phyloP scores from a whole-genome alignment of 352 stramenopile genomes.

The Phytophthora crassamura region DNA sequence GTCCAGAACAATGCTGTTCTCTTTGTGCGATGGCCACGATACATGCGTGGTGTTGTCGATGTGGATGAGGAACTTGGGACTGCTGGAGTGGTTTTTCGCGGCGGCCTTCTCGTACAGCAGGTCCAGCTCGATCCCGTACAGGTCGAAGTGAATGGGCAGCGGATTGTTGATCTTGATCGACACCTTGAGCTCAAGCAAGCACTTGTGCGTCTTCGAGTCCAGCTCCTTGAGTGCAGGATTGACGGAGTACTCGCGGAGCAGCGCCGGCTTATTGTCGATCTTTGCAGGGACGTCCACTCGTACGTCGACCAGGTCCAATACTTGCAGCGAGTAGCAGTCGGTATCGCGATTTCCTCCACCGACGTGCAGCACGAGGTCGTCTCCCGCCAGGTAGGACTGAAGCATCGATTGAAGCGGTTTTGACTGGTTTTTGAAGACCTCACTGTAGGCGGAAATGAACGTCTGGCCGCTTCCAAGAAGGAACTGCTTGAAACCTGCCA shows the following conservation, averaged over 20 bases:
- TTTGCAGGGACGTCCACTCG: slow-evolving; percentile 69
- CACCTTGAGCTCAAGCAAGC: slow-evolving; percentile 74
- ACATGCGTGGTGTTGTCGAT: slow-evolving; percentile 61
- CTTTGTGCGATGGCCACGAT: slow-evolving; percentile 63
- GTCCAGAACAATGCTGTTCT: slow-evolving; percentile 69
- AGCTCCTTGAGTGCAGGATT: slow-evolving; percentile 73
- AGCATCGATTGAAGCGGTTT: slow-evolving; percentile 73
- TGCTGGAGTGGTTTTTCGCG: not conserved
- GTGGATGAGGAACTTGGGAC: slow-evolving; percentile 49
- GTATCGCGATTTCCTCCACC: slow-evolving; percentile 53
- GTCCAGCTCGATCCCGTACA: slow-evolving; percentile 74
- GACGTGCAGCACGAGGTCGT: slow-evolving; percentile 70
- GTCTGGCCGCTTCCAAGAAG: slow-evolving; percentile 70
- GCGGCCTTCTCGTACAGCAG: slow-evolving; percentile 63
- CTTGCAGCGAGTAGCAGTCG: slow-evolving; percentile 69
- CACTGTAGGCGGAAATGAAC: slow-evolving; percentile 82
- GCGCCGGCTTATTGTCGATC: slow-evolving; percentile 72
- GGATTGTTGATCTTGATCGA: slow-evolving; percentile 82
- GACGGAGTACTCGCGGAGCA: slow-evolving; percentile 71
- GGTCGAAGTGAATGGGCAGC: slow-evolving; percentile 77
- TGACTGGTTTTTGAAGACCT: slow-evolving; percentile 69
- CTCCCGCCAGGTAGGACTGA: slow-evolving; percentile 68
- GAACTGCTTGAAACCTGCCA: slow-evolving; percentile 76
- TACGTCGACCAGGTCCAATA: slow-evolving; percentile 71
- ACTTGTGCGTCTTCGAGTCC: slow-evolving; percentile 75